Conservation (phyloP, 129 eudicot species). For the Artemisia annua region DNA sequence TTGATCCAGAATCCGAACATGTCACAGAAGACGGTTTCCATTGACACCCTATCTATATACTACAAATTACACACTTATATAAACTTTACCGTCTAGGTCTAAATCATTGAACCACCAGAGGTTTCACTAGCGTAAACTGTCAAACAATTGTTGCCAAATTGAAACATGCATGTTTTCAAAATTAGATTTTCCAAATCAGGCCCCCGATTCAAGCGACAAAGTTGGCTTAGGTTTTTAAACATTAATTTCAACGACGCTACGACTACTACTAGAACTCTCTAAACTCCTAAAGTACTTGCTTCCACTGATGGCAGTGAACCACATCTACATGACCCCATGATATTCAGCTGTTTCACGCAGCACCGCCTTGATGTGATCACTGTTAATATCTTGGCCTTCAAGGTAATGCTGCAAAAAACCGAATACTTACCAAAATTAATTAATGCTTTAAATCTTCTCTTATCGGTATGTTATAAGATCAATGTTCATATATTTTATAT, state of each 20-base stretch:
- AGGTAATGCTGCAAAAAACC: background rate
- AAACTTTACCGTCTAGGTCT: background rate
- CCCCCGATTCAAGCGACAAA: background rate
- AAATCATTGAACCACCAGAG: background rate
- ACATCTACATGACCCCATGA: background rate
- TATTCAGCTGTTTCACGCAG: background rate
- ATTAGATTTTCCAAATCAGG: background rate
- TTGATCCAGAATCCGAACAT: no score
- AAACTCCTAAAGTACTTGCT: background rate
- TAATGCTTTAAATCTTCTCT: no score
- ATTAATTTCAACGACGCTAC: background rate
- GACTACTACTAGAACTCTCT: background rate
- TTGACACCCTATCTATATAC: background rate
- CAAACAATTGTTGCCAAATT: background rate
- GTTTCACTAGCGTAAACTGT: background rate
- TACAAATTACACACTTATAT: background rate
- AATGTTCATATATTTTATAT: no score
- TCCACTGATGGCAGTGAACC: background rate
- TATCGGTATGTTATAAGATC: no score
- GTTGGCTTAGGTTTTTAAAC: background rate
- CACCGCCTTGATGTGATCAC: background rate
- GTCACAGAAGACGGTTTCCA: no score
- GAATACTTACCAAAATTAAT: background rate
- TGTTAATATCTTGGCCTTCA: background rate
- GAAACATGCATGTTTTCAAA: background rate